These are phyloP conservation scores for Bryopsis sp. DNA, from an alignment of 139 green algal species.

Conservation along the genomic window DNA sequence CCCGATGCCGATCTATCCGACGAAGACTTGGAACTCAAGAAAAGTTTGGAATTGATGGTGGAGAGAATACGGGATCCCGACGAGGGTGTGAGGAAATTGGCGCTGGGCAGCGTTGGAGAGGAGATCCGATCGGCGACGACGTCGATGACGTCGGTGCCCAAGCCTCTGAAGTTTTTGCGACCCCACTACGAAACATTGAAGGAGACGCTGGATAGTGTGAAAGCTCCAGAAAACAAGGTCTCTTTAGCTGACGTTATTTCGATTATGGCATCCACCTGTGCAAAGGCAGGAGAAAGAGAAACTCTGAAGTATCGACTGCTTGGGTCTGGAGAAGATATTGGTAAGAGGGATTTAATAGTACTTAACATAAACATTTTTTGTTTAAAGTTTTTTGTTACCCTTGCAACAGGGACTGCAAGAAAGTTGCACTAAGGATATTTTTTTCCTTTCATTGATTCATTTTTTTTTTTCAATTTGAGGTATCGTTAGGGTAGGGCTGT, in stretches of 20 bases:
- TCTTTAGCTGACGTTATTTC: constrained; percentile 90
- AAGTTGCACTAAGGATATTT: no score
- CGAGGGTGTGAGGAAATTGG: constrained; percentile 51
- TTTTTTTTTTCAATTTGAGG: no score
- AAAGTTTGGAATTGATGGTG: constrained; percentile 85
- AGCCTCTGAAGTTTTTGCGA: constrained; percentile 97
- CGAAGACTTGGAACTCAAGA: constrained; percentile 85
- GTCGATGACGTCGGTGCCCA: constrained; percentile 96
- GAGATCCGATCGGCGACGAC: constrained; percentile 81
- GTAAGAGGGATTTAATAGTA: no score
- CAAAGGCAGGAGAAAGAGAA: constrained; percentile 54
- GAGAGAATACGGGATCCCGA: constrained; percentile 46
- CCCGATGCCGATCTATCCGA: constrained; percentile 69
- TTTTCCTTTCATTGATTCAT: no score
- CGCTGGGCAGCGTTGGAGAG: constrained; percentile 57
- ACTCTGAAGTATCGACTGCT: constrained; percentile 75
- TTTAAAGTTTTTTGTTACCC: no score
- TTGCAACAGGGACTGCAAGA: no score
- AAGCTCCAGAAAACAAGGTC: constrained; percentile 29
- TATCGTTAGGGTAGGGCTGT: no score
- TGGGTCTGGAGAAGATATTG: constrained; percentile 15
- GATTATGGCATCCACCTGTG: constrained; percentile 86
- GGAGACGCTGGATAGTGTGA: constrained; percentile 43
- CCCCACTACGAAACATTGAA: constrained; percentile 76
- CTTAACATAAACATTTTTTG: no score